Percentiles rank a stretch among this genome's conserved stretches.
Evolutionary conservation across 148 eudicot species (phyloP).

Genomic region (Vaccinium darrowii): DNA sequence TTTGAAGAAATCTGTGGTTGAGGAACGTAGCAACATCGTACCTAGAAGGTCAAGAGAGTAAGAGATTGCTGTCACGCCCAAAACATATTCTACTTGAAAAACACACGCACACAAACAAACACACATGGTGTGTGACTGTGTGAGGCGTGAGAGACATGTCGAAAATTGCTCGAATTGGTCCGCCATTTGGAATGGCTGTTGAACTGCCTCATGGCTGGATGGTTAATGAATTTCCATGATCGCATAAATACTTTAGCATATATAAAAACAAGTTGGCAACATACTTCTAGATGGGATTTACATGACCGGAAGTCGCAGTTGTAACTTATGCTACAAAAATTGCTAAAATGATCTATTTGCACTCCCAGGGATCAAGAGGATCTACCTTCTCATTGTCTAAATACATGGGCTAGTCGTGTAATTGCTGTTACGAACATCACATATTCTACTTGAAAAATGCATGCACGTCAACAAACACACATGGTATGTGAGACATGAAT

Average conservation of each 20-base stretch:
- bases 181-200: neutral
- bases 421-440: neutral
- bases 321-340: neutral
- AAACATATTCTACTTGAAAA: neutral
- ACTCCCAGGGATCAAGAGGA: too few species aligned
- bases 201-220: neutral
- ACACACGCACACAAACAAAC: neutral
- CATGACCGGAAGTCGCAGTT: too few species aligned
- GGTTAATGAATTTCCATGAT: neutral
- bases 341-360: neutral
- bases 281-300: too few species aligned
- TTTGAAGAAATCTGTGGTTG: constrained; percentile 48
- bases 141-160: neutral
- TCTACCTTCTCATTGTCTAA: too few species aligned
- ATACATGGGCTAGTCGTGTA: too few species aligned
- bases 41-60: constrained; percentile 45
- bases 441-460: neutral
- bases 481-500: neutral
- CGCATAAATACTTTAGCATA: neutral
- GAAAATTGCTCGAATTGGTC: neutral
- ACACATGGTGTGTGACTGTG: neutral
- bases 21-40: constrained; percentile 82
- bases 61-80: neutral
- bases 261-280: neutral
- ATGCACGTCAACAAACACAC: neutral